phyloP scores from a whole-genome alignment of 2,329 filamentous ascomycete genomes.

The Escovopsis sp. region DNA sequence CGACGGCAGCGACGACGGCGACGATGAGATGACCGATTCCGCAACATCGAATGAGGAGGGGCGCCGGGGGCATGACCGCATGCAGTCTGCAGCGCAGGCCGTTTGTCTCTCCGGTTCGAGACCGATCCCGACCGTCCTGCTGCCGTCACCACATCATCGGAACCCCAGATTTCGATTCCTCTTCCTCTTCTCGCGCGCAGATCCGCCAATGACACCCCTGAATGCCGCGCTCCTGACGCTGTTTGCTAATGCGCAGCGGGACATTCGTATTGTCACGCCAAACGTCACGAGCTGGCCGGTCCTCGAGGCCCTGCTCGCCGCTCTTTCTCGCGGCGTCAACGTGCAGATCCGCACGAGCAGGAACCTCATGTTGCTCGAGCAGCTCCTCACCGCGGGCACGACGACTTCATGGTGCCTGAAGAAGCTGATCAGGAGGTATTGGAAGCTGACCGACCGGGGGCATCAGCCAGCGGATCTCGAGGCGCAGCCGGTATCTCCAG shows the following conservation, averaged over 20 bases:
- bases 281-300: constrained; percentile 59
- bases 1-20: neutral
- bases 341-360: constrained; percentile 54
- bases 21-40: constrained; percentile 3
- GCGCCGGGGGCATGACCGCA: neutral
- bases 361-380: constrained; percentile 63
- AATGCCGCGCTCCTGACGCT: constrained; percentile 50
- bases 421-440: constrained; percentile 42
- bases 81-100: constrained; percentile 16
- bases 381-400: constrained; percentile 64
- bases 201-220: constrained; percentile 49
- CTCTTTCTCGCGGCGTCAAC: constrained; percentile 50
- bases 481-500: constrained; percentile 25
- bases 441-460: constrained; percentile 12
- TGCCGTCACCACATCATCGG: constrained; percentile 60
- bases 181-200: constrained; percentile 34
- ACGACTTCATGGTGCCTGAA: constrained; percentile 53
- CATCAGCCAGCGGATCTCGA: constrained; percentile 22
- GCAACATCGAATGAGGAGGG: constrained; percentile 6
- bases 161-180: constrained; percentile 50
- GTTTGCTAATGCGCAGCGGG: constrained; percentile 39
- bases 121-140: constrained; percentile 41
- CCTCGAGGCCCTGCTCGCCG: constrained; percentile 43
- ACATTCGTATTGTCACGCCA: constrained; percentile 60
- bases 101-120: constrained; percentile 11